These are phyloP conservation scores for Glycine tomentella DNA, from an alignment of 306 rosid genomes.

Conservation along the genomic window DNA sequence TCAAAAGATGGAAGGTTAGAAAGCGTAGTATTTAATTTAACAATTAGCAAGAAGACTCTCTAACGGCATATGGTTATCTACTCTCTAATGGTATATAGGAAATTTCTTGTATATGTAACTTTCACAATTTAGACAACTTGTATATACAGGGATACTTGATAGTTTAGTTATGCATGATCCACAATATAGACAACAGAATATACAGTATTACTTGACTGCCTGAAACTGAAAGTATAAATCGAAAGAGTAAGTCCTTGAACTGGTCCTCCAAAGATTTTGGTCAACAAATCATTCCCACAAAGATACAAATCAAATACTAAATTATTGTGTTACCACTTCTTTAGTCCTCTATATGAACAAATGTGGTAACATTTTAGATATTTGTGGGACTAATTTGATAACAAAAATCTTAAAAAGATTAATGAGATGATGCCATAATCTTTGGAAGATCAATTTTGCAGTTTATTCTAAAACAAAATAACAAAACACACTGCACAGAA, in stretches of 20 bases:
- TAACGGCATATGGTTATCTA: too few species aligned
- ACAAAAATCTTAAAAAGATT: background rate
- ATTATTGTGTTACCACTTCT: background rate
- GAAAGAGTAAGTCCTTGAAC: constrained; percentile 4
- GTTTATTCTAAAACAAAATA: constrained; percentile 17
- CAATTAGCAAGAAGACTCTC: constrained; percentile 2
- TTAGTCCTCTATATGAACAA: background rate
- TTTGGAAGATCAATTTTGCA: background rate
- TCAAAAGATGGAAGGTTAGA: background rate
- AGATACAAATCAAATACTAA: background rate
- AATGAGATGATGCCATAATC: constrained; percentile 7
- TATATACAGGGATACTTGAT: background rate
- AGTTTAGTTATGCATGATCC: constrained; percentile 2
- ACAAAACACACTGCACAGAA: constrained; percentile 31
- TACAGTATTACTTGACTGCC: constrained; percentile 3
- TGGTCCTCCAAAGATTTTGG: background rate
- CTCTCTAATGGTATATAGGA: background rate
- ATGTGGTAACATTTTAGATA: background rate
- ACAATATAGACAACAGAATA: constrained; percentile 10
- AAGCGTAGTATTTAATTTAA: constrained; percentile 5
- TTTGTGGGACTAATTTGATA: background rate
- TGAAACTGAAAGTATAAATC: background rate
- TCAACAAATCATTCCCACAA: constrained; percentile 20
- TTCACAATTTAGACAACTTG: constrained; percentile 12
- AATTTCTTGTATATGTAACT: constrained; percentile 11